These are phyloP conservation scores for Taxillus chinensis DNA, from an alignment of 164 flowering plant species.

Conservation along the genomic window DNA sequence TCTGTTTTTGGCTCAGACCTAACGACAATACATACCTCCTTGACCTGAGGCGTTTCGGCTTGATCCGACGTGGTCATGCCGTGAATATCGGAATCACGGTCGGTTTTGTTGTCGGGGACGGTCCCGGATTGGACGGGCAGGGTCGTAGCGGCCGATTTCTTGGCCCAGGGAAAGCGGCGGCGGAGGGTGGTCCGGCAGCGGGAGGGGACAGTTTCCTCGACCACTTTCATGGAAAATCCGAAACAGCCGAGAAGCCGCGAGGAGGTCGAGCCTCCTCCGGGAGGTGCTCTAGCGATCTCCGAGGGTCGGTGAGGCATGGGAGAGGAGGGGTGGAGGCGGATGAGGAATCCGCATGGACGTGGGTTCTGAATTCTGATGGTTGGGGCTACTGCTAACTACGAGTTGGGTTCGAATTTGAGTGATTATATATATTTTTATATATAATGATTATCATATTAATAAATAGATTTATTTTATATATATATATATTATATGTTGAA, in stretches of 20 bases:
- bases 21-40: no score
- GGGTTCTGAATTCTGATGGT: constrained; percentile 3
- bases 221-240: constrained; percentile 8
- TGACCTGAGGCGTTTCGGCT: not conserved
- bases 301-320: constrained; percentile 9
- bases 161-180: not conserved
- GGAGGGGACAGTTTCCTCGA: not conserved
- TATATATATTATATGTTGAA: no score
- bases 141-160: constrained; percentile 19
- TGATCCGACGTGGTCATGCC: not conserved
- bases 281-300: not conserved
- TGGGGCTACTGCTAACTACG: not conserved
- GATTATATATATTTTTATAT: not conserved
- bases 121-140: constrained; percentile 16
- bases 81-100: not conserved
- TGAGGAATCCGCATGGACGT: constrained; percentile 7
- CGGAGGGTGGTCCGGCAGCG: not conserved
- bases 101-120: not conserved
- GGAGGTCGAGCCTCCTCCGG: not conserved
- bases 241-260: constrained; percentile 16
- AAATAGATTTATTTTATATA: no score
- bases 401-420: not conserved
- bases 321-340: constrained; percentile 3
- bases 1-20: no score
- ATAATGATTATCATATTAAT: no score